phyloP scores from a whole-genome alignment of 352 stramenopile species.

The Phytophthora lateralis region DNA sequence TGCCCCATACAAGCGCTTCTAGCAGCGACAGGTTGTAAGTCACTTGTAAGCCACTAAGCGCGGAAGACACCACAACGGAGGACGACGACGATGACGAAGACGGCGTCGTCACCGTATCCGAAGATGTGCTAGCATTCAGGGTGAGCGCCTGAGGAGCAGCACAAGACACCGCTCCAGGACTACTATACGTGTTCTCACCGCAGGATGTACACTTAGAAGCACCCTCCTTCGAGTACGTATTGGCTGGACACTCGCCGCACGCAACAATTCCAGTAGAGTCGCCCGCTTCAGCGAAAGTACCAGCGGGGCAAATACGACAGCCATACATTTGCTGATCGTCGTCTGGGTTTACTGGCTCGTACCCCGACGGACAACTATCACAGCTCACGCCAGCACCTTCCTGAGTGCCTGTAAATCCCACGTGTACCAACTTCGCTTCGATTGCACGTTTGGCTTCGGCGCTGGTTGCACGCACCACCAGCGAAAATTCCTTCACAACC shows the following conservation, averaged over 20 bases:
- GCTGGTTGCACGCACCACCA: conserved; percentile 65
- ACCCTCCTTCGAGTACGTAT: conserved; percentile 66
- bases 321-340: conserved; percentile 37
- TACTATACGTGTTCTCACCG: conserved; percentile 71
- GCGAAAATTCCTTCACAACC: conserved; percentile 53
- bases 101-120: conserved; percentile 4
- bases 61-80: conserved; percentile 27
- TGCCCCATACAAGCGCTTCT: conserved; percentile 72
- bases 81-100: conserved; percentile 35
- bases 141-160: conserved; percentile 51
- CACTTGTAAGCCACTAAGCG: conserved; percentile 37
- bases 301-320: conserved; percentile 66
- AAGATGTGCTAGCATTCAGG: conserved; percentile 40
- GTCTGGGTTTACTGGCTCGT: conserved; percentile 39
- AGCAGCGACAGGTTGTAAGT: conserved; percentile 81
- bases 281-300: conserved; percentile 43
- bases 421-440: conserved; percentile 51
- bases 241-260: conserved; percentile 59
- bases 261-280: conserved; percentile 45
- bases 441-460: conserved; percentile 49
- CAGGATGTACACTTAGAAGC: conserved; percentile 55
- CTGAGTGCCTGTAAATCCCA: conserved; percentile 59
- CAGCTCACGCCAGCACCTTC: conserved; percentile 61
- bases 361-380: conserved; percentile 56
- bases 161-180: conserved; percentile 42